phyloP scores from a whole-genome alignment of 805 yeast species.

The Suhomyces sp. region DNA sequence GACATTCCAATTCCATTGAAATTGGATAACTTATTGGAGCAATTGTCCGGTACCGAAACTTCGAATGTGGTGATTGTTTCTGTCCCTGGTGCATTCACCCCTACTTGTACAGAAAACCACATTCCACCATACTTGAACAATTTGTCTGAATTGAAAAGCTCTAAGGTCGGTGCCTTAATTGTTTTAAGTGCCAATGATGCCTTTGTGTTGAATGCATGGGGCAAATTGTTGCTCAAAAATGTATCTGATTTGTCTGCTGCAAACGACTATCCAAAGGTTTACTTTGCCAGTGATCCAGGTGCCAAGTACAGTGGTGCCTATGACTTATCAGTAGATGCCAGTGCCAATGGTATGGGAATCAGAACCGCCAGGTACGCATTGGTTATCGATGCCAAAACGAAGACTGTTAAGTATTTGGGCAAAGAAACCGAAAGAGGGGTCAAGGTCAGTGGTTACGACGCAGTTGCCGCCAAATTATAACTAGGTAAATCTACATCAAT shows the following conservation, averaged over 20 bases:
- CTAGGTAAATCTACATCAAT: background rate
- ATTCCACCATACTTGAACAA: slow-evolving; percentile 37
- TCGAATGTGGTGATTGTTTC: slow-evolving; percentile 33
- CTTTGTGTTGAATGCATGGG: slow-evolving; percentile 45
- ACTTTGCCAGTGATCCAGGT: slow-evolving; percentile 41
- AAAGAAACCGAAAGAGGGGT: slow-evolving; percentile 33
- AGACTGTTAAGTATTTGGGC: slow-evolving; percentile 34
- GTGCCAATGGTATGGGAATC: slow-evolving; percentile 35
- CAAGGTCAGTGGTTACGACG: slow-evolving; percentile 34
- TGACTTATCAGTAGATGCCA: slow-evolving; percentile 33
- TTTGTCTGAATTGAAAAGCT: slow-evolving; percentile 26
- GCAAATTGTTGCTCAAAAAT: slow-evolving; percentile 34
- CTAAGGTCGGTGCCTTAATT: slow-evolving; percentile 30
- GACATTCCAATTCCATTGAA: slow-evolving; percentile 32
- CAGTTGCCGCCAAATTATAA: slow-evolving; percentile 37
- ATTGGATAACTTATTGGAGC: slow-evolving; percentile 30
- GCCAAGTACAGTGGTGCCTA: slow-evolving; percentile 31
- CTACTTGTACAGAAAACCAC: slow-evolving; percentile 45
- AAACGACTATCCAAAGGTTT: slow-evolving; percentile 21
- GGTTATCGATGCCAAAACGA: slow-evolving; percentile 25
- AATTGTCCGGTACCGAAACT: slow-evolving; percentile 15
- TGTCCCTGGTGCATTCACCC: slow-evolving; percentile 45
- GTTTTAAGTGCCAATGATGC: slow-evolving; percentile 43
- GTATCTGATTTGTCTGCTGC: slow-evolving; percentile 10
- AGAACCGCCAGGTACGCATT: slow-evolving; percentile 42